Base-by-base conservation (phyloP, 1,284 basidiomycete species). In the Wallemia ichthyophaga region DNA sequence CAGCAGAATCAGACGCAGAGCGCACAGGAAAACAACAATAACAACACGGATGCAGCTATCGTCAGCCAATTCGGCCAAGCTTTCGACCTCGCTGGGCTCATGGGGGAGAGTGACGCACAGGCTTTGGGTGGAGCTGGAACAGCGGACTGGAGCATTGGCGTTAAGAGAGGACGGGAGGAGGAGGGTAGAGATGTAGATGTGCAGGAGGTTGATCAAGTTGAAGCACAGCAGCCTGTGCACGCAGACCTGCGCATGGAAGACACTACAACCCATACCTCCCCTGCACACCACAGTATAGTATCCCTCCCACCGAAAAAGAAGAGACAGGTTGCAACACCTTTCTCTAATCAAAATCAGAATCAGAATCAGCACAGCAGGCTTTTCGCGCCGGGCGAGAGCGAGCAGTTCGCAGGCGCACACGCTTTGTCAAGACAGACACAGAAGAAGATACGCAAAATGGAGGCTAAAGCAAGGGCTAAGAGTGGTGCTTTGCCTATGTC, bases 81-180 rank as follows among this genome's bases (percentile, higher is more conserved):
- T 2, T 87, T 88, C 64, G 76, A 79, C 61, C 70, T 88, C 1
- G 81, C 76, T 13, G 83, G 79, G 0, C 69, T 87, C 1, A 86
- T 86, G 63, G 77, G 77, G 9, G 75, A 75, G 58, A 83, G 82
- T 0, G 85, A 87, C 66, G 76, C 76, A 15, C 80, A 80, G 11
- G 81, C 81, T 0, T 82, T 85, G 25, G 63, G 61, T 1, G 63
- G 63, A 33, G 60, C 60, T 25, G 60, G 62, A 1, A 60, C 61
- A n/a, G 62, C 63, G 19, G n/a, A n/a, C n/a, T n/a, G n/a, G n/a
- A n/a, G n/a, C n/a, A n/a, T n/a, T n/a, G n/a, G n/a, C n/a, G n/a
- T n/a, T n/a, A n/a, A n/a, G n/a, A n/a, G n/a, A n/a, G n/a, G n/a
- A 48, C n/a, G 7, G 37, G n/a, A 48, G n/a, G n/a, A 21, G n/a